Evolutionary conservation across 106 monocot species (phyloP), one percentile per base, ranked within the genome.

Genomic region (Amphibolis antarctica): DNA sequence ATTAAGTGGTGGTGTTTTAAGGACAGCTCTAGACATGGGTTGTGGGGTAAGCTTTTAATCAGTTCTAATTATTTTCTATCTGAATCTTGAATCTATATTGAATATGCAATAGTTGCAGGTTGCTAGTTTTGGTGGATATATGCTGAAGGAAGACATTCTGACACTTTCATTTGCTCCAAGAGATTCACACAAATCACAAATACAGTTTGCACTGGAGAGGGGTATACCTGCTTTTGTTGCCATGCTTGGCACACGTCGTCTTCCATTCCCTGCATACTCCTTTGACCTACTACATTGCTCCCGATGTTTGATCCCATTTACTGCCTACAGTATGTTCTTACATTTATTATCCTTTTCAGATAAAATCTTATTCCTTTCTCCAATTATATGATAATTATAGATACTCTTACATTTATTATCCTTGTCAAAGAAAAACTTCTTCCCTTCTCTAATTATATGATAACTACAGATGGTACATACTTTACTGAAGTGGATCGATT

Each of bases 191-290:
- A 98, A 98, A 68, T 64, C 96, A 17, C 94, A 94, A 60, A 98
- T 98, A 78, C 96, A 98, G 58, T 98, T 98, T 75, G 90, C 90
- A 9, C 55, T 98, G 52, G 96, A 98, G 78, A 86, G 96, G 71
- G 96, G 96, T 72, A 87, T 98, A 28, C 96, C 96, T 63, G 84
- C 96, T 53, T 87, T 98, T 86, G 86, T 98, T 62, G 86, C 86
- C 20, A 98, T 98, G 89, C 63, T 98, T 22, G 96, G 96, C 69
- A 90, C 84, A 46, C 86, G 69, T 9, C 69, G 96, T 6, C 96
- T 96, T 72, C 90, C 96, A 63, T 96, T 96, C 79, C 89, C 96
- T 26, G 78, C 82, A 57, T 74, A 65, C 60, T 77, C 89, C 3
- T 96, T 96, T 68, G 96, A 96, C 67, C 67, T 96, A 25, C 73